Base-by-base conservation (phyloP, 2,329 filamentous ascomycete genomes). In the Scytalidium lignicola region DNA sequence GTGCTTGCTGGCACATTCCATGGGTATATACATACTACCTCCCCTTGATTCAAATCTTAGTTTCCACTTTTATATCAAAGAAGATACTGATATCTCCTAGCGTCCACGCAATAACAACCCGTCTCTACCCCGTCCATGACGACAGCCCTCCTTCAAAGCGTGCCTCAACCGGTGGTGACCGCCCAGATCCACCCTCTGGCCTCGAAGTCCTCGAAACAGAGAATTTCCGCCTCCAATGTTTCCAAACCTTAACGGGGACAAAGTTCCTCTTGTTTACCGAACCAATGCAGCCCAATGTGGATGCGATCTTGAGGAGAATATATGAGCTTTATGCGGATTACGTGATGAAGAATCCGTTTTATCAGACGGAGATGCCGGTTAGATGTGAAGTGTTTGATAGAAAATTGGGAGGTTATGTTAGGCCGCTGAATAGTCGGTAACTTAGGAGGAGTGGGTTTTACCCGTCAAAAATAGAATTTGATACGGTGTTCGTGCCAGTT, bases 331-430 rank as follows among this genome's bases (percentile, higher is more conserved):
- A 97, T 72, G 81, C 89, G 45, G 93, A 99, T 69, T 97, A 89
- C 67, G 93, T 99, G 59, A 97, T 96, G 90, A 99, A 97, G 77
- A 99, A 99, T 68, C 93, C 93, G 1, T 99, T 99, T 65, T 97
- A 97, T 71, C 91, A 93, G 64, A 76, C 96, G 50, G 93, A 99
- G 73, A 99, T 97, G 91, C 93, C 93, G 6, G 83, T 99, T 47
- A 79, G 93, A 53, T 96, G 93, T 70, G 93, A 97, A 65, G 87
- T 90, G 60, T 99, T 96, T 72, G 93, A 99, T 67, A 78, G 91
- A 60, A 89, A 89, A 68, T 68, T 96, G 56, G 79, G 80, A 57
- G 88, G 84, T 32, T 95, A 91, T 70, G 82, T 96, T 61, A 83
- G 89, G 64, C 80, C 82, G 64, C 77, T 84, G 59, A 86, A 85